Conservation (phyloP, 495 filamentous ascomycete species). For the Neurospora cerealis region DNA sequence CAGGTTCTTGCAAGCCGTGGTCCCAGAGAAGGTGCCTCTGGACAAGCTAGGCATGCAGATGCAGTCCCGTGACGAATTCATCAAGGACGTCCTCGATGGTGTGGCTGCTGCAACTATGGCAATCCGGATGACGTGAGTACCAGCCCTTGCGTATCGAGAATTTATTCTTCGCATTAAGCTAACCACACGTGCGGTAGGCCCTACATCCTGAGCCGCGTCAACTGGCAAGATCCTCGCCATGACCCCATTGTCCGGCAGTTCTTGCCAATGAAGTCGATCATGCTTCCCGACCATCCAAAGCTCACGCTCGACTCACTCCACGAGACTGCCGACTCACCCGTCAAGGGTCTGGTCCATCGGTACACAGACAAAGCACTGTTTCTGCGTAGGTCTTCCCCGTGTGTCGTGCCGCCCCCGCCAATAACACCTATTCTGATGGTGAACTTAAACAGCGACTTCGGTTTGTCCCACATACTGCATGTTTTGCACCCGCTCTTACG, state of each 20-base stretch:
- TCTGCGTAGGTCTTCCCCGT: slow-evolving; percentile 33
- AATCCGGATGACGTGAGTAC: slow-evolving; percentile 36
- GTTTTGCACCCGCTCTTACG: slow-evolving; percentile 50
- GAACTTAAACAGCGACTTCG: slow-evolving; percentile 28
- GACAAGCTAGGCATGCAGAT: slow-evolving; percentile 18
- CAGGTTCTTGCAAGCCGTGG: slow-evolving; percentile 31
- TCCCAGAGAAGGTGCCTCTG: slow-evolving; percentile 36
- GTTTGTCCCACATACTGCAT: slow-evolving; percentile 50
- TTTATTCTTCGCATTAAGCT: not conserved
- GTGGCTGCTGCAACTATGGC: slow-evolving; percentile 43
- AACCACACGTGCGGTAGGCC: slow-evolving; percentile 29
- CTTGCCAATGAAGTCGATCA: slow-evolving; percentile 38
- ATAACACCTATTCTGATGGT: not conserved
- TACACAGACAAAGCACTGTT: slow-evolving; percentile 52
- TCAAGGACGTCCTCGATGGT: slow-evolving; percentile 40
- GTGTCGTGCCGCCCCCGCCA: not conserved
- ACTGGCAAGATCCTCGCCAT: slow-evolving; percentile 45
- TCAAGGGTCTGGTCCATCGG: slow-evolving; percentile 43
- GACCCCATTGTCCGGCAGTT: slow-evolving; percentile 48
- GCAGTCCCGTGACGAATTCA: slow-evolving; percentile 38
- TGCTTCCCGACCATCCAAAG: slow-evolving; percentile 39
- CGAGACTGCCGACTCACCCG: slow-evolving; percentile 38
- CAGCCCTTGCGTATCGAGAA: not conserved
- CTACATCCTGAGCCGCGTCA: slow-evolving; percentile 41
- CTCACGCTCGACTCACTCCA: slow-evolving; percentile 34